These are phyloP conservation scores for Niveomyces coronatus DNA, from an alignment of 2,329 filamentous ascomycete species.

Conservation along the genomic window DNA sequence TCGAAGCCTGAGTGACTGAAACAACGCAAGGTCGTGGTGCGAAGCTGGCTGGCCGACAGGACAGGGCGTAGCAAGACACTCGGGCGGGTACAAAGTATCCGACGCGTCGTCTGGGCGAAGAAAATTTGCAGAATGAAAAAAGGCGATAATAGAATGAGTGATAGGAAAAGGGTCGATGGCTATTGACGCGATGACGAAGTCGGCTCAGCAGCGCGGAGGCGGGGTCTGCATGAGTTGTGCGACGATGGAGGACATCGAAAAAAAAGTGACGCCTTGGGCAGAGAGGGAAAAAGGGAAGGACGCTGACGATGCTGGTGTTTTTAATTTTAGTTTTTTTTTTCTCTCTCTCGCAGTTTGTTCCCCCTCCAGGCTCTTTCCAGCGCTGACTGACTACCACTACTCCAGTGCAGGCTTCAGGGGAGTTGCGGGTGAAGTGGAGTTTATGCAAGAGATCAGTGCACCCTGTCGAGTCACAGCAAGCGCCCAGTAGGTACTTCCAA, in stretches of 20 bases:
- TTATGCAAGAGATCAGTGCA: too few relatives aligned
- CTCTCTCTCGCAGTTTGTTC: too few relatives aligned
- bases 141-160: constrained; percentile 4
- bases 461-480: too few relatives aligned
- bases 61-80: background rate
- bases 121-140: constrained; percentile 1
- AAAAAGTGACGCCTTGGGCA: constrained; percentile 2
- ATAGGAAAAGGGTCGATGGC: background rate
- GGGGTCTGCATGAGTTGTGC: constrained; percentile 9
- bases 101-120: constrained; percentile 4
- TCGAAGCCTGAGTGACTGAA: background rate
- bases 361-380: too few relatives aligned
- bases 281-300: background rate
- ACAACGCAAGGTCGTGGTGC: background rate
- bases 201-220: constrained; percentile 10
- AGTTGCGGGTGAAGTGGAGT: background rate
- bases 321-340: constrained; percentile 5
- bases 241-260: constrained; percentile 6
- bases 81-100: constrained; percentile 6
- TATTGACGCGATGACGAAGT: background rate
- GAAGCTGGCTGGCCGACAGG: constrained; percentile 1
- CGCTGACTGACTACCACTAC: too few relatives aligned
- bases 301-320: constrained; percentile 1
- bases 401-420: too few relatives aligned
- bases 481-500: too few relatives aligned